Conservation (phyloP, 2,329 filamentous ascomycete species). For the Monosporascus sp. region DNA sequence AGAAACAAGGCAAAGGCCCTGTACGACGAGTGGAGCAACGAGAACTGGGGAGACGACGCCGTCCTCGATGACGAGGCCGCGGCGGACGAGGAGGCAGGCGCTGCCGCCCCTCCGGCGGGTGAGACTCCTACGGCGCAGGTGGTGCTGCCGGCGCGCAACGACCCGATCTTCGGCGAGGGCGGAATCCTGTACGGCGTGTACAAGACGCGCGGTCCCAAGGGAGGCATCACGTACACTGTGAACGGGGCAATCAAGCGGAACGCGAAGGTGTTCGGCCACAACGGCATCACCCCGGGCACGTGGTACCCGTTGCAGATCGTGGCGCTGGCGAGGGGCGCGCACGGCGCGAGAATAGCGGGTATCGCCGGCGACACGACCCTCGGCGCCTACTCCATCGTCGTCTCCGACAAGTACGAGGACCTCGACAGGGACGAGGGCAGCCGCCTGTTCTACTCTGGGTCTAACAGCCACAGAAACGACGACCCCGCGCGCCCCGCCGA, state of each 20-base stretch:
- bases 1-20: slow-evolving; percentile 7
- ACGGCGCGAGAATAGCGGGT: slow-evolving; percentile 17
- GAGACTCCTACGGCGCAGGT: slow-evolving; percentile 3
- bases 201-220: slow-evolving; percentile 1
- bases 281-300: slow-evolving; percentile 15
- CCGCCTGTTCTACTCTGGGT: slow-evolving; percentile 14
- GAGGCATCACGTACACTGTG: slow-evolving; percentile 11
- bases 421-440: slow-evolving; percentile 13
- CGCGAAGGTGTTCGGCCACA: slow-evolving; percentile 20
- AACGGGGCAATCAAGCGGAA: slow-evolving; percentile 11
- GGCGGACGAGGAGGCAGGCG: background rate
- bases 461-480: slow-evolving; percentile 11
- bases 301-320: slow-evolving; percentile 23
- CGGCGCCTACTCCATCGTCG: slow-evolving; percentile 23
- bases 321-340: slow-evolving; percentile 22
- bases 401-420: slow-evolving; percentile 10
- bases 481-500: slow-evolving; percentile 7
- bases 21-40: slow-evolving; percentile 11
- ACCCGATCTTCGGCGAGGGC: slow-evolving; percentile 16
- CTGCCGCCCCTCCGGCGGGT: background rate
- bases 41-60: slow-evolving; percentile 19
- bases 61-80: slow-evolving; percentile 7
- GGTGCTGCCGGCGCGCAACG: slow-evolving; percentile 8
- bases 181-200: slow-evolving; percentile 24
- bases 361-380: slow-evolving; percentile 14